phyloP scores from a whole-genome alignment of 1,139 yeast species.

The Casaregolazyma suthepensis region DNA sequence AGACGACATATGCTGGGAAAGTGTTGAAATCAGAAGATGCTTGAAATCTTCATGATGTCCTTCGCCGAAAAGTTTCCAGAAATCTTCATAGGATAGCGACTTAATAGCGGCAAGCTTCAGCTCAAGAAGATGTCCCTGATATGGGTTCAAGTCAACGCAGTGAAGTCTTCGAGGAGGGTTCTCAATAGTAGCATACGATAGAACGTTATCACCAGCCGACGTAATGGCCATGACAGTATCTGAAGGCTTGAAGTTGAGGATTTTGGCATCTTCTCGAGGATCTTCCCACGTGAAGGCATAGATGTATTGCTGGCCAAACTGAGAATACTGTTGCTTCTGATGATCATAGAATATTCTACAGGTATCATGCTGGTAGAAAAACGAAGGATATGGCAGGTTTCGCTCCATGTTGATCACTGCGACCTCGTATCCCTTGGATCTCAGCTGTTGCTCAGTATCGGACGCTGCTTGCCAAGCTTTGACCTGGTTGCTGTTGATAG shows the following conservation, averaged over 20 bases:
- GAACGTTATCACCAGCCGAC: conserved; percentile 78
- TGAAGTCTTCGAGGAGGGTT: conserved; percentile 71
- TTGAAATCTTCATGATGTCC: conserved; percentile 55
- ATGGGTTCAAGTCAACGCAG: conserved; percentile 80
- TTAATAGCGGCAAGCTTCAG: conserved; percentile 68
- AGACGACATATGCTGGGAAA: conserved; percentile 69
- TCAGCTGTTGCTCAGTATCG: conserved; percentile 26
- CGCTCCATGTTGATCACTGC: conserved; percentile 56
- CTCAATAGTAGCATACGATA: conserved; percentile 66
- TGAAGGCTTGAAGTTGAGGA: conserved; percentile 51
- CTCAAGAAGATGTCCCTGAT: conserved; percentile 74
- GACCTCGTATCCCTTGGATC: conserved; percentile 70
- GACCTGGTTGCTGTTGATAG: conserved; percentile 26
- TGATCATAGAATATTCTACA: conserved; percentile 82
- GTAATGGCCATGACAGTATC: conserved; percentile 80
- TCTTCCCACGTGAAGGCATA: conserved; percentile 92
- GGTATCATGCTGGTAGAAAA: conserved; percentile 66
- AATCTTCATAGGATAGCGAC: conserved; percentile 49
- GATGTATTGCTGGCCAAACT: conserved; percentile 70
- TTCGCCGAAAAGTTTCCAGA: conserved; percentile 72
- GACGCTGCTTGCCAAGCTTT: conserved; percentile 25
- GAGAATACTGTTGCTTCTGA: conserved; percentile 57
- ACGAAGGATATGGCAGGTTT: conserved; percentile 70
- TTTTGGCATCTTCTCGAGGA: conserved; percentile 70
- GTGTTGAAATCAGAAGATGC: conserved; percentile 47